These are phyloP conservation scores for Cucurbita pepo DNA, from an alignment of 306 rosid species.

Conservation along the genomic window DNA sequence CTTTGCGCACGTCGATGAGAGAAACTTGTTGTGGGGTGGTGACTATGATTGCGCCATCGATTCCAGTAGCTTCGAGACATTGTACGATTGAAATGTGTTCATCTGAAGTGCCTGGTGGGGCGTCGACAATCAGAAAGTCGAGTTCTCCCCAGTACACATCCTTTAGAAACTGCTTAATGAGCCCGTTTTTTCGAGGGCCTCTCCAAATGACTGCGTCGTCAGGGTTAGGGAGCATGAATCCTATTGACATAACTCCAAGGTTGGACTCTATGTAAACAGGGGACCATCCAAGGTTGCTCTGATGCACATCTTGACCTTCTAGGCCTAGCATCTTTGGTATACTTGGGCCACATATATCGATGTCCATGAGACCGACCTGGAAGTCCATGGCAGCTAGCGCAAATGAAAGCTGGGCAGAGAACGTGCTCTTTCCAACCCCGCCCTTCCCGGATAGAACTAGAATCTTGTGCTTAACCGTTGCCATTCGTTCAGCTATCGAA, in stretches of 20 bases:
- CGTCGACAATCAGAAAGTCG: constrained; percentile 78
- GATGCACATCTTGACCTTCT: constrained; percentile 83
- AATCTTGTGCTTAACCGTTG: constrained; percentile 88
- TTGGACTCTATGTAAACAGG: constrained; percentile 87
- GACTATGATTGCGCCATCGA: constrained; percentile 86
- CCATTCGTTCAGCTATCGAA: constrained; percentile 80
- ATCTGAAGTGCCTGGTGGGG: constrained; percentile 97
- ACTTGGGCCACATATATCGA: constrained; percentile 95
- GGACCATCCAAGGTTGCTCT: constrained; percentile 97
- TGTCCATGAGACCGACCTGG: constrained; percentile 92
- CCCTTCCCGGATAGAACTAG: constrained; percentile 85
- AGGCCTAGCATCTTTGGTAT: constrained; percentile 93
- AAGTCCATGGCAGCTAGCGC: constrained; percentile 75
- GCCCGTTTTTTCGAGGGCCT: constrained; percentile 84
- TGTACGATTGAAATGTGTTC: constrained; percentile 83
- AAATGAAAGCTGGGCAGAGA: constrained; percentile 77
- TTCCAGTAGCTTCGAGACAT: constrained; percentile 48
- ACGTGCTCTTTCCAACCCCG: constrained; percentile 96
- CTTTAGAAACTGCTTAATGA: constrained; percentile 77
- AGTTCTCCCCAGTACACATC: constrained; percentile 90
- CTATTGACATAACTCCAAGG: constrained; percentile 89
- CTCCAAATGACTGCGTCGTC: constrained; percentile 82
- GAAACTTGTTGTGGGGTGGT: constrained; percentile 94
- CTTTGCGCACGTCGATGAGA: constrained; percentile 76
- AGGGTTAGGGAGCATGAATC: constrained; percentile 72